phyloP scores from a whole-genome alignment of 371 early-diverging fungal genomes.

The Dinochytrium kinnereticum region DNA sequence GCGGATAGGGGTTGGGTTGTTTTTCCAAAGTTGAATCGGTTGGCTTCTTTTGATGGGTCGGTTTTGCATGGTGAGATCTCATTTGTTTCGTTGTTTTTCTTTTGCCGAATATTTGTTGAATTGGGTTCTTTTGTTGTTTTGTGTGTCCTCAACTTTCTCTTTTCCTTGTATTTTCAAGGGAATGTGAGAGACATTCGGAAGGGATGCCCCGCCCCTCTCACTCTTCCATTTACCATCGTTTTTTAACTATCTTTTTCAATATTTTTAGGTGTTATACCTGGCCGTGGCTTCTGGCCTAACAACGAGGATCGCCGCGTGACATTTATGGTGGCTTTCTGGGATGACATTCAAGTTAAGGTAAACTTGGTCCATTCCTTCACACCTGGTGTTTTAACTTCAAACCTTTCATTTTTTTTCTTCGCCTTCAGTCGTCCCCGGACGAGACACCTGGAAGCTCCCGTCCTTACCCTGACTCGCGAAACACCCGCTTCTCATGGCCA shows the following conservation, averaged over 20 bases:
- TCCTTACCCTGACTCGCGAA: neutral
- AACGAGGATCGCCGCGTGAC: neutral
- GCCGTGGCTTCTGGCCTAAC: neutral
- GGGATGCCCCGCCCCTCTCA: neutral
- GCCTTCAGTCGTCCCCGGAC: neutral
- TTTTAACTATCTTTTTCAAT: neutral
- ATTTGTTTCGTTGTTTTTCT: neutral
- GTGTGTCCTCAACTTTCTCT: neutral
- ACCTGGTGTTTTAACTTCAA: neutral
- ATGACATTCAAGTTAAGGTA: constrained; percentile 9
- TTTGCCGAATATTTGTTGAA: too few species aligned
- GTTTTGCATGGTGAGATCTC: constrained; percentile 9
- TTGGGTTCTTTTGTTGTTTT: neutral
- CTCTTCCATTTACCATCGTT: neutral
- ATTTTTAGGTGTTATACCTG: constrained; percentile 6
- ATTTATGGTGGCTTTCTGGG: constrained; percentile 16
- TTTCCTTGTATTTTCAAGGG: neutral
- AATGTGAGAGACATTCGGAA: too few species aligned
- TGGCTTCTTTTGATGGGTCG: neutral
- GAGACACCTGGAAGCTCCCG: constrained; percentile 4
- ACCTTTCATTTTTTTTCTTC: neutral
- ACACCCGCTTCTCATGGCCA: neutral
- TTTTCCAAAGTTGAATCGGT: constrained; percentile 3
- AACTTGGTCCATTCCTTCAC: neutral
- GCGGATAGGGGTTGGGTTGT: neutral